Evolutionary conservation across 352 stramenopile genomes (phyloP).

Genomic region (Phytophthora quininea): DNA sequence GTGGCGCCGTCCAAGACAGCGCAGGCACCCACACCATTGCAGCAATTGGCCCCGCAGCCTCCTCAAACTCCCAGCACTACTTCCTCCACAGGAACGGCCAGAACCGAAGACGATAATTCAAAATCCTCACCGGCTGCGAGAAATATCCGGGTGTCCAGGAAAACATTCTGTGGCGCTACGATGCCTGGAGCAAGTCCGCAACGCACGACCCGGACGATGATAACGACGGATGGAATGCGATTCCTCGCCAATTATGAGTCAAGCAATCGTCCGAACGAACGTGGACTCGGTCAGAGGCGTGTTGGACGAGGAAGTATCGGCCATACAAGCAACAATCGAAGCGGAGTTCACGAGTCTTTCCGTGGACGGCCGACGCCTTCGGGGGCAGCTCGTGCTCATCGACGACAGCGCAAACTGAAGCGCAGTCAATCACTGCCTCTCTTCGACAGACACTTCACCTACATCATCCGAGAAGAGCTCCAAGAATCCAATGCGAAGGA

Average conservation of each 20-base stretch:
- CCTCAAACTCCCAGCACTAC: neutral
- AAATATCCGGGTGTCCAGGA: slow-evolving; percentile 32
- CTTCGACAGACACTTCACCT: slow-evolving; percentile 64
- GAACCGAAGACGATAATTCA: slow-evolving; percentile 20
- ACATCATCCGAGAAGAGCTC: slow-evolving; percentile 62
- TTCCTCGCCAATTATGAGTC: slow-evolving; percentile 67
- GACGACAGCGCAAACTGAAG: slow-evolving; percentile 50
- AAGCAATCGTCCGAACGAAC: slow-evolving; percentile 21
- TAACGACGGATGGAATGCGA: slow-evolving; percentile 64
- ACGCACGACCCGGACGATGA: slow-evolving; percentile 33
- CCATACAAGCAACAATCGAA: neutral
- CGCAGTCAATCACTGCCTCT: slow-evolving; percentile 67
- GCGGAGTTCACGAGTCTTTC: slow-evolving; percentile 29
- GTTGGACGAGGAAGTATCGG: slow-evolving; percentile 12
- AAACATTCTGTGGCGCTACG: slow-evolving; percentile 47
- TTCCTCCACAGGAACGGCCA: neutral
- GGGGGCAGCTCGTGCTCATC: slow-evolving; percentile 23
- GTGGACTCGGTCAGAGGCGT: slow-evolving; percentile 6
- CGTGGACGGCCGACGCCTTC: neutral
- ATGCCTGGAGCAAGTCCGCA: slow-evolving; percentile 30
- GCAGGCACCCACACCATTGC: neutral
- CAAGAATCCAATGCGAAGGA: slow-evolving; percentile 68
- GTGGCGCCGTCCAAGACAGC: neutral
- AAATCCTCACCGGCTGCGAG: slow-evolving; percentile 27
- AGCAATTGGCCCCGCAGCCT: neutral